Base-by-base conservation (phyloP, 2,329 filamentous ascomycete genomes). In the Chaetomium sp. region DNA sequence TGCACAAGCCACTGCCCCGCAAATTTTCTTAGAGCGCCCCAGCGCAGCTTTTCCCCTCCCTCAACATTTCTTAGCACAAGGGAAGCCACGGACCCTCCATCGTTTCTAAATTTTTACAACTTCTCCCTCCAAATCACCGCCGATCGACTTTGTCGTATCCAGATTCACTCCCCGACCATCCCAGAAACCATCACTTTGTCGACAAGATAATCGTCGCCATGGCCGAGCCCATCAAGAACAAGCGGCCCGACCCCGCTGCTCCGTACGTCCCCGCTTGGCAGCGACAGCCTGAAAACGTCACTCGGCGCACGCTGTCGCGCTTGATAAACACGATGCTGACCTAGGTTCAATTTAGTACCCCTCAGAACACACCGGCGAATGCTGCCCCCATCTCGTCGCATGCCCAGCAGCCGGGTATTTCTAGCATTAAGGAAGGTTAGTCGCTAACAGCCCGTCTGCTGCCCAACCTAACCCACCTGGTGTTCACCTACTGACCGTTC, bases 321-420 rank as follows among this genome's bases (percentile, higher is more conserved):
- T 53, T 50, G 62, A 69, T 68, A 65, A 68, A 54, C n/a, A 38
- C 53, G 16, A 33, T 54, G 29, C 64, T 68, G 56, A 68, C 62
- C 23, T 53, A 47, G 55, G 33, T 53, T 66, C 66, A 61, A 66
- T 72, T 67, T 79, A 98, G 95, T 75, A 99, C 95, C 76, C 95
- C 95, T 75, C 95, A 99, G 82, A 99, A 99, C 84, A 99, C 95
- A 63, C 95, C 95, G 72, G 90, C 92, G 71, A 93, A 88, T 81
- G 93, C 94, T 83, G 95, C 96, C 72, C 95, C 95, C 70, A 98
- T 99, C 81, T 96, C 93, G 61, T 98, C 94, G 68, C 94, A 95
- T 80, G 95, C 96, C 72, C 93, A 97, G 82, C 92, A 97, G 81
- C 95, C 95, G 68, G 92, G 90, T 71, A 90, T 99, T 69, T 84